Evolutionary conservation across 768 basidiomycete species (phyloP).

Genomic region (Trametes coccinea): DNA sequence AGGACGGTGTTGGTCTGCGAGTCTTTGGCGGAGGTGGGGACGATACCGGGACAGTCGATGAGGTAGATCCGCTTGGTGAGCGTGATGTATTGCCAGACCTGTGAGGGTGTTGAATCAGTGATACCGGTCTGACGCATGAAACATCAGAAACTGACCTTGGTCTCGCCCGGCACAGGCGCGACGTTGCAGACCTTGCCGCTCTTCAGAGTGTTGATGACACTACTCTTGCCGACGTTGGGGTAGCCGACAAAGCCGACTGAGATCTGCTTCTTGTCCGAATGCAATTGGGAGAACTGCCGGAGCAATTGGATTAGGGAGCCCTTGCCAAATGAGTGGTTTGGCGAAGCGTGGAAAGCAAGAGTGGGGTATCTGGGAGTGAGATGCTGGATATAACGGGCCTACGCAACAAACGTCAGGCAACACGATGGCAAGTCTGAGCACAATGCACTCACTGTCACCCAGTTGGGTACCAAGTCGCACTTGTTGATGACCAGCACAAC

Average conservation of each 20-base stretch:
- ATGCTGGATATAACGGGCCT: conserved; percentile 96
- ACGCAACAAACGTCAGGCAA: background rate
- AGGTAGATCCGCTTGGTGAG: conserved; percentile 95
- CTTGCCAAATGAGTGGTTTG: conserved; percentile 98
- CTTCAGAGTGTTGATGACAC: conserved; percentile 98
- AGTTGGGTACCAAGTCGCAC: conserved; percentile 96
- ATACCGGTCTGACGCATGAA: no score
- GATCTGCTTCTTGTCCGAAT: conserved; percentile 99
- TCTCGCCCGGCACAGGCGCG: conserved; percentile 97
- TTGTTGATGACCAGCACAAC: conserved; percentile 97
- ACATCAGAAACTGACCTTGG: conserved; percentile 53
- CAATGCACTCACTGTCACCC: conserved; percentile 81
- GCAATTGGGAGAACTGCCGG: conserved; percentile 93
- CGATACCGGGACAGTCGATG: conserved; percentile 98
- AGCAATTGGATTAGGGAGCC: conserved; percentile 96
- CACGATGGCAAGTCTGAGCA: background rate
- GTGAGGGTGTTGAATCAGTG: background rate
- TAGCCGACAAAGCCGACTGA: conserved; percentile 98
- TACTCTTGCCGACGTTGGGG: conserved; percentile 97
- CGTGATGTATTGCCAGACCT: conserved; percentile 99
- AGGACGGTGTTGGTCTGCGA: conserved; percentile 89
- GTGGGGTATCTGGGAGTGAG: conserved; percentile 94
- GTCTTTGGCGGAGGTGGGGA: conserved; percentile 90
- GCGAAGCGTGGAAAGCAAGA: conserved; percentile 97
- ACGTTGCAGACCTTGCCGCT: conserved; percentile 96